phyloP scores from a whole-genome alignment of 306 rosid genomes.

The Castanopsis chinensis region DNA sequence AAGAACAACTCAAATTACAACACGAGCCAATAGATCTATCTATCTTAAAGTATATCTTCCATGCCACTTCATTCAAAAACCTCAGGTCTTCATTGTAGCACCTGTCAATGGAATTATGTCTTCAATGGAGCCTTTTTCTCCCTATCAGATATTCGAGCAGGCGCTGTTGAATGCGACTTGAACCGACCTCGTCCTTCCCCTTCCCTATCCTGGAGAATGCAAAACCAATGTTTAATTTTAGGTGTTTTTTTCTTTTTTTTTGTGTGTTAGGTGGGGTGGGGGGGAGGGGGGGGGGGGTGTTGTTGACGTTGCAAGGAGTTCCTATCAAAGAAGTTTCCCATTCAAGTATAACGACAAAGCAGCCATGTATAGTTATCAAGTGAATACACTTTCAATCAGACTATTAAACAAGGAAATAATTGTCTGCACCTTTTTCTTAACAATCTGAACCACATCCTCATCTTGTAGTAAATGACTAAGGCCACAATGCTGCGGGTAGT shows the following conservation, averaged over 20 bases:
- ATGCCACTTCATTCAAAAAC: slow-evolving; percentile 22
- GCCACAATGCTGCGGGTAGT: slow-evolving; percentile 96
- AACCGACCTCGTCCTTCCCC: slow-evolving; percentile 97
- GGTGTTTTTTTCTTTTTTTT: neutral
- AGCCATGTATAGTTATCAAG: neutral
- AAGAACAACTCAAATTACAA: slow-evolving; percentile 15
- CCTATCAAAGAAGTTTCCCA: neutral
- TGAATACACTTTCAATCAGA: neutral
- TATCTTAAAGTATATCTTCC: slow-evolving; percentile 9
- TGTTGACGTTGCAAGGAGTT: neutral
- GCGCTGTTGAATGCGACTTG: slow-evolving; percentile 87
- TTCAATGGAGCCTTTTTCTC: slow-evolving; percentile 97
- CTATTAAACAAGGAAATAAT: neutral
- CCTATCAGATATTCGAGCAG: slow-evolving; percentile 94
- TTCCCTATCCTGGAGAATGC: slow-evolving; percentile 67
- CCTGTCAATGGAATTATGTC: slow-evolving; percentile 31
- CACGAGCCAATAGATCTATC: slow-evolving; percentile 15
- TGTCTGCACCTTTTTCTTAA: slow-evolving; percentile 87
- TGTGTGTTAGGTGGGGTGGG: neutral
- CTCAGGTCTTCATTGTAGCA: slow-evolving; percentile 13
- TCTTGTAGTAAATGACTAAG: slow-evolving; percentile 73
- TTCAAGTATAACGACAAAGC: neutral
- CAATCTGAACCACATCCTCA: slow-evolving; percentile 97
- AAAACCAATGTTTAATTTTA: slow-evolving; percentile 3
- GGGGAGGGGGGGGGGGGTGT: neutral